Evolutionary conservation across 208 protist species (phyloP).

Genomic region (Crithidia brevicula): DNA sequence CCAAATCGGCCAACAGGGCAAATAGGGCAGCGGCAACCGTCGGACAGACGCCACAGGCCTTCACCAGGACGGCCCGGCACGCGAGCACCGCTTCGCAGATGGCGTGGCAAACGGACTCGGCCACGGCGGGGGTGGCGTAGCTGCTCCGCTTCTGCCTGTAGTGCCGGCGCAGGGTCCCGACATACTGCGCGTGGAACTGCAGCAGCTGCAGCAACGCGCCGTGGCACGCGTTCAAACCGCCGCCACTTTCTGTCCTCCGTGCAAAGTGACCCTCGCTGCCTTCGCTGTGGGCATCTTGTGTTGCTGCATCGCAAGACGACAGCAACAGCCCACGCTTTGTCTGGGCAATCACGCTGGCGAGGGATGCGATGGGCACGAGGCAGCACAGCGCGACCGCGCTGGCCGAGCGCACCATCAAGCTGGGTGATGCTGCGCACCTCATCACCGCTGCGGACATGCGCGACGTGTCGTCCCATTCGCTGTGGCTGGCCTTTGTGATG

Average conservation of each 20-base stretch:
- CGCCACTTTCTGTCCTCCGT: background rate
- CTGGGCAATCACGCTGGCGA: slow-evolving; percentile 11
- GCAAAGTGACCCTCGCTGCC: background rate
- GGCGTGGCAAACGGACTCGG: slow-evolving; percentile 24
- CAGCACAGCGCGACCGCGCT: slow-evolving; percentile 78
- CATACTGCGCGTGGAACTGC: slow-evolving; percentile 79
- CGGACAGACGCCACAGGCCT: slow-evolving; percentile 45
- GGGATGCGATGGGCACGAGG: slow-evolving; percentile 55
- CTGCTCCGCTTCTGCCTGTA: slow-evolving; percentile 46
- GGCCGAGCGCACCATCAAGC: slow-evolving; percentile 84
- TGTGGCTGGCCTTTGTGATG: slow-evolving; percentile 22
- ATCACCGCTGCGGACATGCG: slow-evolving; percentile 64
- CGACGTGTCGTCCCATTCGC: slow-evolving; percentile 31
- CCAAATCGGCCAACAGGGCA: slow-evolving; percentile 55
- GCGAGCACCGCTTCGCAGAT: slow-evolving; percentile 31
- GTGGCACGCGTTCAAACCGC: slow-evolving; percentile 65
- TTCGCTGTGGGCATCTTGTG: background rate
- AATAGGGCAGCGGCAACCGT: slow-evolving; percentile 61
- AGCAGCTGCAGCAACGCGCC: slow-evolving; percentile 80
- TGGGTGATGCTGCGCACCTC: slow-evolving; percentile 52
- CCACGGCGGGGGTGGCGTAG: slow-evolving; percentile 28
- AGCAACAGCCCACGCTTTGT: slow-evolving; percentile 23
- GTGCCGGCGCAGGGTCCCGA: slow-evolving; percentile 61
- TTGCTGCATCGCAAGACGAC: background rate
- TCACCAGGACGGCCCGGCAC: slow-evolving; percentile 17